Percentiles rank a stretch among this genome's conserved stretches.
phyloP scores from a whole-genome alignment of 306 rosid genomes.

The Castanopsis chinensis region DNA sequence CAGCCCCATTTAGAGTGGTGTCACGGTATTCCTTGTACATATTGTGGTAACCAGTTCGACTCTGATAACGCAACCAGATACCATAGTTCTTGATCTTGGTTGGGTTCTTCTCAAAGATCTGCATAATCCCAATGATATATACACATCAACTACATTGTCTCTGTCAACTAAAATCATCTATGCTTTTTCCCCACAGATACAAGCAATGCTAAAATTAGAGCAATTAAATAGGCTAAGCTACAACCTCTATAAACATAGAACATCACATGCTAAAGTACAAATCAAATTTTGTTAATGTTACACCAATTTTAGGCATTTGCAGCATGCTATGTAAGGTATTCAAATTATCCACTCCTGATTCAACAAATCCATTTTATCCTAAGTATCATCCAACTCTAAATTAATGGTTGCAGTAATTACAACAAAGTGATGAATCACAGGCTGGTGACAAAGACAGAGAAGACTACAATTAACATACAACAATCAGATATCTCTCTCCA shows the following conservation, averaged over 20 bases:
- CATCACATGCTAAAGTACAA: background rate
- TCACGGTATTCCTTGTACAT: conserved; percentile 94
- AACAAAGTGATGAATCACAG: background rate
- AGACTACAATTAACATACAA: background rate
- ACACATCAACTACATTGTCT: no score
- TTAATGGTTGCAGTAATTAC: background rate
- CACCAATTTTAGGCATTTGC: background rate
- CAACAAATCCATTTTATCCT: background rate
- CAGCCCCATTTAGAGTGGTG: conserved; percentile 82
- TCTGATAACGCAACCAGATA: conserved; percentile 85
- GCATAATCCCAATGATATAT: background rate
- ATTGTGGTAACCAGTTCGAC: conserved; percentile 91
- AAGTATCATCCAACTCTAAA: background rate
- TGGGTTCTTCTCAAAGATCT: conserved; percentile 93
- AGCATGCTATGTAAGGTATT: background rate
- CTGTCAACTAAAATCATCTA: background rate
- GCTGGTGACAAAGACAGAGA: background rate
- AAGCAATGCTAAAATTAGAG: background rate
- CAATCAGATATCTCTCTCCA: background rate
- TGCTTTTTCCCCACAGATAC: background rate
- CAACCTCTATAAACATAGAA: background rate
- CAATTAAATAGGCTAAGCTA: background rate
- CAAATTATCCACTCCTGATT: background rate
- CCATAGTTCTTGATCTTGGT: conserved; percentile 83
- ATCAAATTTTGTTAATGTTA: background rate